Evolutionary conservation across 768 basidiomycete genomes (phyloP).

Genomic region (Tulasnella sp.): DNA sequence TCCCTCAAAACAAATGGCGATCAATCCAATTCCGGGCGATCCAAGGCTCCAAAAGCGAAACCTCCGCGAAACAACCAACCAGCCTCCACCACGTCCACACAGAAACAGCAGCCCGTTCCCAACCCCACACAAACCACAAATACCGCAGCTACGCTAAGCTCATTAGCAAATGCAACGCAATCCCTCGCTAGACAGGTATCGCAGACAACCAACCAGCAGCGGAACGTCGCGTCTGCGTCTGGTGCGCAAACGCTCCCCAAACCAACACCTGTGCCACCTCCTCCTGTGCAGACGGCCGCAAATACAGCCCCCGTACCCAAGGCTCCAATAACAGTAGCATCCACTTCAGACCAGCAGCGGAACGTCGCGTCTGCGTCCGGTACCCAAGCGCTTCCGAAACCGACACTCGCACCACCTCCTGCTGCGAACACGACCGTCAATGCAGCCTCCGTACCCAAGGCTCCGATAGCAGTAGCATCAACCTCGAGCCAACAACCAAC

Average conservation of each 20-base stretch:
- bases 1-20: background rate
- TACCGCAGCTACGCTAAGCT: no score
- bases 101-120: no score
- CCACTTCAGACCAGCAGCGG: background rate
- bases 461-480: background rate
- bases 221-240: background rate
- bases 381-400: no score
- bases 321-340: background rate
- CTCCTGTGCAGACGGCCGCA: no score
- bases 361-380: no score
- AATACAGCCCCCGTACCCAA: background rate
- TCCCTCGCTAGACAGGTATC: background rate
- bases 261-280: background rate
- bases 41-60: background rate
- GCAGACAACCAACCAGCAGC: background rate
- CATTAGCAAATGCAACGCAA: background rate
- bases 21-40: background rate
- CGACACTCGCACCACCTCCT: background rate
- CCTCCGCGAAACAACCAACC: background rate
- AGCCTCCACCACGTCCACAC: background rate
- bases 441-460: background rate
- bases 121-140: no score
- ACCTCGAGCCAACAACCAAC: background rate
- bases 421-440: background rate
- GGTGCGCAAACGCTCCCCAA: background rate